These are phyloP conservation scores for Anthostomella pinea DNA, from an alignment of 2,329 filamentous ascomycete genomes.

Conservation along the genomic window DNA sequence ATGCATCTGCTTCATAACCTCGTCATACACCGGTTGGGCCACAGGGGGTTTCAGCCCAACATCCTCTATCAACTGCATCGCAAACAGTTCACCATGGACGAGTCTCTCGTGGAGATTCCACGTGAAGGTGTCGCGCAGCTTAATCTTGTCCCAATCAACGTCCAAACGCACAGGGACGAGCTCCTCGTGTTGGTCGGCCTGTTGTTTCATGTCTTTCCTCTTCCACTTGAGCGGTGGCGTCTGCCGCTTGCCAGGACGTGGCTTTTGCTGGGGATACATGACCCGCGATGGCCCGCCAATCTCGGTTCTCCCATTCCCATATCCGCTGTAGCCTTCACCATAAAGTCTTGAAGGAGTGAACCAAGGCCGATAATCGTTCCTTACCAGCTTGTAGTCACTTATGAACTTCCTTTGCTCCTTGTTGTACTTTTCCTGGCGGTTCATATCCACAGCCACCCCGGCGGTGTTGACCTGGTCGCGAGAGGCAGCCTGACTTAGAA, in stretches of 20 bases:
- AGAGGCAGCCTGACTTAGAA: constrained; percentile 53
- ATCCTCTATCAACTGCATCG: constrained; percentile 87
- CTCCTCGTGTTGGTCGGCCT: constrained; percentile 89
- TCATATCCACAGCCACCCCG: constrained; percentile 49
- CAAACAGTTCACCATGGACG: constrained; percentile 76
- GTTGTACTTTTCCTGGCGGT: constrained; percentile 55
- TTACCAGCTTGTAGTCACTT: constrained; percentile 65
- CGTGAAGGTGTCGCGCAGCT: constrained; percentile 94
- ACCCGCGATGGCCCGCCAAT: constrained; percentile 63
- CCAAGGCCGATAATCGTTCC: constrained; percentile 51
- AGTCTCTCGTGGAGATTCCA: constrained; percentile 96
- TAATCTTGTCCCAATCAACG: constrained; percentile 93
- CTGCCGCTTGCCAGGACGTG: constrained; percentile 72
- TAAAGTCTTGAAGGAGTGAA: constrained; percentile 59
- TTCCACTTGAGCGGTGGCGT: constrained; percentile 70
- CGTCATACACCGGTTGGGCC: constrained; percentile 59
- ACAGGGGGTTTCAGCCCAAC: constrained; percentile 75
- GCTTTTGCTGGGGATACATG: constrained; percentile 76
- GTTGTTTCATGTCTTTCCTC: constrained; percentile 76
- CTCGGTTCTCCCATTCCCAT: constrained; percentile 83
- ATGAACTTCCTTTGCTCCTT: constrained; percentile 64
- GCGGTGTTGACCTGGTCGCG: constrained; percentile 55
- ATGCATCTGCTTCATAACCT: constrained; percentile 66
- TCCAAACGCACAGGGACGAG: constrained; percentile 88
- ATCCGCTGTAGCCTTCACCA: constrained; percentile 80